Evolutionary conservation across 306 rosid genomes (phyloP).

Genomic region (Glycine latifolia): DNA sequence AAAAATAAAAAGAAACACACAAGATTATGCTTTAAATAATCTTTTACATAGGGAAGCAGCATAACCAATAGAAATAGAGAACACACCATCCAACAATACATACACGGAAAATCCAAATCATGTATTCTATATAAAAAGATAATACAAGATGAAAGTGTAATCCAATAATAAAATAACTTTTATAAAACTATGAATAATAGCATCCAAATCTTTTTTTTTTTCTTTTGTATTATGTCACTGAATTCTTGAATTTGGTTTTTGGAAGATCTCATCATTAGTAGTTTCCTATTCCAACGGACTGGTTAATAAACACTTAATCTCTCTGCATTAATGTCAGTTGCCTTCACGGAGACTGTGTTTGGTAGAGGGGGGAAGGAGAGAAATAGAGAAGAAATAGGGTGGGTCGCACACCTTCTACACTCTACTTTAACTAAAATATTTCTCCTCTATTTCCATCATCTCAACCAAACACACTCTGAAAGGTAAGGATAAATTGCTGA

Average conservation of each 20-base stretch:
- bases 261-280: slow-evolving; percentile 32
- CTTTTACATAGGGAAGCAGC: slow-evolving; percentile 14
- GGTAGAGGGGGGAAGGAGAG: too few relatives aligned
- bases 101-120: slow-evolving; percentile 35
- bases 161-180: slow-evolving; percentile 20
- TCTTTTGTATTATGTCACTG: slow-evolving; percentile 15
- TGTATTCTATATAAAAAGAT: slow-evolving; percentile 27
- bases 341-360: background rate
- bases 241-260: background rate
- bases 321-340: background rate
- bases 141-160: slow-evolving; percentile 16
- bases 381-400: too few relatives aligned
- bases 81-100: slow-evolving; percentile 19
- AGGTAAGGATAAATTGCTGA: background rate
- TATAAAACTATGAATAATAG: slow-evolving; percentile 11
- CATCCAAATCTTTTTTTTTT: slow-evolving; percentile 19
- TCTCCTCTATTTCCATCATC: too few relatives aligned
- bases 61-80: slow-evolving; percentile 36
- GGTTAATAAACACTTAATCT: slow-evolving; percentile 5
- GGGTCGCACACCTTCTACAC: too few relatives aligned
- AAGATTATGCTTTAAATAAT: slow-evolving; percentile 32
- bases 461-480: background rate
- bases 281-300: slow-evolving; percentile 4
- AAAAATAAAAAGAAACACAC: background rate
- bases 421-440: too few relatives aligned